Evolutionary conservation across 2,329 filamentous ascomycete genomes (phyloP).

Genomic region (Ophiosphaerella herpotricha): DNA sequence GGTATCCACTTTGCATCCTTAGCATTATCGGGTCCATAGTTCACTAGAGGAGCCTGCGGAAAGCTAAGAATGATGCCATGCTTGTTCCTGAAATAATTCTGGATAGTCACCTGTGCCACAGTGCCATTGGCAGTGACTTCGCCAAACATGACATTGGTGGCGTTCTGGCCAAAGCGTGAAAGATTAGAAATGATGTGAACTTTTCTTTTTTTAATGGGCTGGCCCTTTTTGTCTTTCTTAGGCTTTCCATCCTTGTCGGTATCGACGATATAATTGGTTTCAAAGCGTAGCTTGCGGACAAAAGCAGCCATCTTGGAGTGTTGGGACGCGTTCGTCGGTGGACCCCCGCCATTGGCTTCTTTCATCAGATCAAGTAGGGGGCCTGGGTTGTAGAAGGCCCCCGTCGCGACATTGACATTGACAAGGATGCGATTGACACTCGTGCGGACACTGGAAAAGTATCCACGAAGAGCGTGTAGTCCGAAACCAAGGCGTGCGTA

Average conservation of each 20-base stretch:
- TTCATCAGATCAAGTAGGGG: slow-evolving; percentile 44
- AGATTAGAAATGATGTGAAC: slow-evolving; percentile 48
- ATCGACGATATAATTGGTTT: slow-evolving; percentile 47
- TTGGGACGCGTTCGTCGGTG: slow-evolving; percentile 6
- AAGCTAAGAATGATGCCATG: slow-evolving; percentile 27
- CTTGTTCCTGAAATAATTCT: slow-evolving; percentile 23
- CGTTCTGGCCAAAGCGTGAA: slow-evolving; percentile 41
- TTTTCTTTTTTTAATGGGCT: slow-evolving; percentile 27
- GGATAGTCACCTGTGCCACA: slow-evolving; percentile 13
- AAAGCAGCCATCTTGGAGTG: slow-evolving; percentile 33
- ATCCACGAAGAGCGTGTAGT: slow-evolving; percentile 63
- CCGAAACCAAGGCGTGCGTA: slow-evolving; percentile 53
- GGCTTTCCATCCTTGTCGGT: slow-evolving; percentile 40
- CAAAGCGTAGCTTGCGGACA: slow-evolving; percentile 45
- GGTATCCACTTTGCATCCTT: slow-evolving; percentile 38
- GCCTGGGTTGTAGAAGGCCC: slow-evolving; percentile 60
- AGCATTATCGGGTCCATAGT: slow-evolving; percentile 23
- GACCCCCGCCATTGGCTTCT: slow-evolving; percentile 18
- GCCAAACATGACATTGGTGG: slow-evolving; percentile 28
- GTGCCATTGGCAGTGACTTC: slow-evolving; percentile 16
- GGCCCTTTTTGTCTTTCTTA: slow-evolving; percentile 16
- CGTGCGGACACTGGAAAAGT: slow-evolving; percentile 65
- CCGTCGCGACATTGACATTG: slow-evolving; percentile 66
- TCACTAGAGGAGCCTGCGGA: slow-evolving; percentile 34
- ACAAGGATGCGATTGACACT: slow-evolving; percentile 62